Evolutionary conservation across 2,329 filamentous ascomycete species (phyloP), one percentile per base, ranked within the genome.

Genomic region (Cytospora paraplurivora): DNA sequence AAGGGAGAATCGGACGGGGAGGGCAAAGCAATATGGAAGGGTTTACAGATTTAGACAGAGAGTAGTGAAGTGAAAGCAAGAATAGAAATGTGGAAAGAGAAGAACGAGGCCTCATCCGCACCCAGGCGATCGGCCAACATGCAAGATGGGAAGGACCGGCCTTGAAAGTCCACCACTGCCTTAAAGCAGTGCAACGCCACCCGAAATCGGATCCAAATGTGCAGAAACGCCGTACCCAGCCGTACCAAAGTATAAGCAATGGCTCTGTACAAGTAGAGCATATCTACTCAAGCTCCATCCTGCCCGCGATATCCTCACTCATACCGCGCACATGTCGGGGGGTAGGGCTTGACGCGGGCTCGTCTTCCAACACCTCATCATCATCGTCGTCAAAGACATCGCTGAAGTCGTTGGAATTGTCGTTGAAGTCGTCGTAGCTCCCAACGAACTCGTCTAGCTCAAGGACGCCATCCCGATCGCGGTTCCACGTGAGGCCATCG

Each of bases 271-370:
- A 11, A 56, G n/a, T 19, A 35, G 27, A 15, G 11, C 33, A 34
- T 15, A 50, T 52, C 35, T 61, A 67, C 74, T 81, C 86, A 68
- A 88, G 82, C 70, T 88, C 86, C 85, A 89, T 88, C 21, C 80
- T 78, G 4, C 81, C 80, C 35, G 84, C 85, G 54, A 88, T 80
- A 66, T 89, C 86, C 73, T 88, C 86, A 68, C 85, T 88, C 73
- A 87, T 80, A 35, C 82, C 81, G 49, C 85, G 79, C 52, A 85
- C 77, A 8, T 78, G 77, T 51, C 77, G 76, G n/a, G 74, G 37
- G 21, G 64, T 63, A 38, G 67, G 59, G 72, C n/a, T 74, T 52
- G 71, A 72, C 51, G 71, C 73, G 41, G 53, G 58, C 51, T 77
- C 78, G 7, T 69, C 71, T n/a, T 75, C 73, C 3, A 71, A 72